These are phyloP conservation scores for Colletotrichum falcatum DNA, from an alignment of 2,329 filamentous ascomycete genomes.

Conservation along the genomic window DNA sequence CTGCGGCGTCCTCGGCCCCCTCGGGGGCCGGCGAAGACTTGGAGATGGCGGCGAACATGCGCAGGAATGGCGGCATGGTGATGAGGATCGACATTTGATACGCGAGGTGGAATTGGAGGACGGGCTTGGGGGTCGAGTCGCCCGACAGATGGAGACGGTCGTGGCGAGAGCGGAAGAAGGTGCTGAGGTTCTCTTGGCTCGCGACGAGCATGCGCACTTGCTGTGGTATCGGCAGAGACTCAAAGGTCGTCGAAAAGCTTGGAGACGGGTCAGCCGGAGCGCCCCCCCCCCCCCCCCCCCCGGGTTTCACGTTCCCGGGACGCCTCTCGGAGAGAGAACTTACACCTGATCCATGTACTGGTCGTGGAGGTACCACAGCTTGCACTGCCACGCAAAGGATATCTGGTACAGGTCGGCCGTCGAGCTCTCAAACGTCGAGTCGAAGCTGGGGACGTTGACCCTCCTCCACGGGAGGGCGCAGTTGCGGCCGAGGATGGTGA, in stretches of 20 bases:
- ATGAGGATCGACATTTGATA: slow-evolving; percentile 42
- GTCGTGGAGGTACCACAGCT: slow-evolving; percentile 42
- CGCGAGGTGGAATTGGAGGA: slow-evolving; percentile 40
- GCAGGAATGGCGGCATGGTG: slow-evolving; percentile 40
- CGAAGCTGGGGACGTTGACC: slow-evolving; percentile 40
- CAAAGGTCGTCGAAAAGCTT: slow-evolving; percentile 40
- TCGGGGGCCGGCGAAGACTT: background rate
- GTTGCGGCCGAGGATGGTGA: slow-evolving; percentile 41
- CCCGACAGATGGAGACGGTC: slow-evolving; percentile 32
- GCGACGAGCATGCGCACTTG: slow-evolving; percentile 39
- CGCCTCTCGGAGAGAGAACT: background rate
- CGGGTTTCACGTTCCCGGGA: background rate
- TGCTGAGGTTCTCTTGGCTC: slow-evolving; percentile 40
- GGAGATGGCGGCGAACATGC: slow-evolving; percentile 37
- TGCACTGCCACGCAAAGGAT: slow-evolving; percentile 42
- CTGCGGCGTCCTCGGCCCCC: background rate
- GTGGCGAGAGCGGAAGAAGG: slow-evolving; percentile 38
- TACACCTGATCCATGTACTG: slow-evolving; percentile 43
- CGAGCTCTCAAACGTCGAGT: slow-evolving; percentile 29
- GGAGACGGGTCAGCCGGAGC: background rate
- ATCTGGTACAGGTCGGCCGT: slow-evolving; percentile 33
- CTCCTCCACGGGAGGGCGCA: slow-evolving; percentile 41
- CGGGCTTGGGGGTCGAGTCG: slow-evolving; percentile 33
- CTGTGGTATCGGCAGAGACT: slow-evolving; percentile 39
- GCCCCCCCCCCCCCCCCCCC: no score